Conservation (phyloP, 2,329 filamentous ascomycete species). For the Mariannaea sp. region DNA sequence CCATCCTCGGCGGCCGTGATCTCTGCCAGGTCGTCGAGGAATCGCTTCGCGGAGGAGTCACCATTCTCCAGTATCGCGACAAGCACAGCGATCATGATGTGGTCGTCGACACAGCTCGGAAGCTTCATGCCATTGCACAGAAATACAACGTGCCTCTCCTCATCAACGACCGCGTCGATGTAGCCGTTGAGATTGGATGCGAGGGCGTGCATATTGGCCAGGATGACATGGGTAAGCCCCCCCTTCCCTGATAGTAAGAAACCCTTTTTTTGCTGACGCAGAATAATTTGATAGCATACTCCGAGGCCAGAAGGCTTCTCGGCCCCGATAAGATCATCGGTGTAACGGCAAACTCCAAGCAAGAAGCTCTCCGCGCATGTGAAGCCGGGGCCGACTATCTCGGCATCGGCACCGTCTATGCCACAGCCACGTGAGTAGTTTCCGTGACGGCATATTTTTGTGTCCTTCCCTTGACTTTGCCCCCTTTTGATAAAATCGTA, state of each 20-base stretch:
- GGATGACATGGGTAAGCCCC: conserved; percentile 77
- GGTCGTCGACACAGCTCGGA: conserved; percentile 71
- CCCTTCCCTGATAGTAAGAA: neutral
- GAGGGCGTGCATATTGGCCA: conserved; percentile 96
- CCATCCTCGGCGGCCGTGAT: conserved; percentile 74
- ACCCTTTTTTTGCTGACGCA: neutral
- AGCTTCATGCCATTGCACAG: conserved; percentile 72
- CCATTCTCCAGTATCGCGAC: conserved; percentile 88
- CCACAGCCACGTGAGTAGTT: conserved; percentile 72
- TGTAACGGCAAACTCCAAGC: conserved; percentile 76
- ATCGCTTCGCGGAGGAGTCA: conserved; percentile 79
- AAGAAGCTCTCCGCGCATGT: conserved; percentile 75
- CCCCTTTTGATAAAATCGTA: too few species aligned
- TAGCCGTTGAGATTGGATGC: conserved; percentile 81
- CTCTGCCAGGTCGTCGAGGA: conserved; percentile 75
- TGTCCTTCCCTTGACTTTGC: neutral
- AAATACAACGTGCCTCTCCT: conserved; percentile 75
- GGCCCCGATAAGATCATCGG: conserved; percentile 83
- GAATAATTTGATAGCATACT: conserved; percentile 28
- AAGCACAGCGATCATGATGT: conserved; percentile 77
- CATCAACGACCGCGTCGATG: conserved; percentile 92
- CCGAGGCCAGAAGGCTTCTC: conserved; percentile 70
- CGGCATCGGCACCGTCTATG: conserved; percentile 87
- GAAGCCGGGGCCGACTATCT: conserved; percentile 84
- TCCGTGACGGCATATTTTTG: conserved; percentile 1